These are phyloP conservation scores for Phalaenopsis equestris DNA, from an alignment of 106 monocot genomes.

Conservation along the genomic window DNA sequence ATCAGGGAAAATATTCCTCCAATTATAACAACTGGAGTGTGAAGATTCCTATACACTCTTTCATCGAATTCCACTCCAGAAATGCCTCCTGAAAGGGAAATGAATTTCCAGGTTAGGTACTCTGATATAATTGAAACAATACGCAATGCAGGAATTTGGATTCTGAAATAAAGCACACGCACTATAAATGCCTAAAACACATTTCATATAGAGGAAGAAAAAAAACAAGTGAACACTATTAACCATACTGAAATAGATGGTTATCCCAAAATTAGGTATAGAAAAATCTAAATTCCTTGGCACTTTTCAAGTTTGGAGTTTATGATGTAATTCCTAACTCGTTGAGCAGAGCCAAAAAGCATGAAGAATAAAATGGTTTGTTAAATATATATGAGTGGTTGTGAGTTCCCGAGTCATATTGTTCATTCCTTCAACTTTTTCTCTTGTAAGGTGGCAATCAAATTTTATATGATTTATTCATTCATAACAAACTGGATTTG, in stretches of 20 bases:
- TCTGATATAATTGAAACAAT: no score
- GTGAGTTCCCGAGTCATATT: background rate
- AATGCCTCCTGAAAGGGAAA: background rate
- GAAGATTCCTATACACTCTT: constrained; percentile 45
- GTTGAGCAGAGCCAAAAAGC: background rate
- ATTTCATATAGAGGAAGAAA: no score
- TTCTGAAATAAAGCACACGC: no score
- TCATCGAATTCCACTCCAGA: constrained; percentile 22
- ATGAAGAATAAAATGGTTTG: background rate
- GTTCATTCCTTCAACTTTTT: constrained; percentile 7
- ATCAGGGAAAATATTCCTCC: constrained; percentile 50
- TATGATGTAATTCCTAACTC: constrained; percentile 7
- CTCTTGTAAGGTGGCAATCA: constrained; percentile 4
- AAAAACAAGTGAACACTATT: no score
- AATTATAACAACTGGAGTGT: constrained; percentile 34
- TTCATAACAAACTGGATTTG: background rate
- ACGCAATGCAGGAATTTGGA: no score
- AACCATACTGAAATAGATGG: no score
- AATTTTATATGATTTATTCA: constrained; percentile 4
- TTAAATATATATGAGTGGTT: background rate
- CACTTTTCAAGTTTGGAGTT: constrained; percentile 2
- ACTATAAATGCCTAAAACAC: no score
- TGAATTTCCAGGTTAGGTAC: no score
- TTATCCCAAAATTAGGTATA: no score
- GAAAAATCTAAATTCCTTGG: background rate